Evolutionary conservation across 1,284 basidiomycete species (phyloP), one percentile per base, ranked within the genome.

Genomic region (Cutaneotrichosporon sp.): DNA sequence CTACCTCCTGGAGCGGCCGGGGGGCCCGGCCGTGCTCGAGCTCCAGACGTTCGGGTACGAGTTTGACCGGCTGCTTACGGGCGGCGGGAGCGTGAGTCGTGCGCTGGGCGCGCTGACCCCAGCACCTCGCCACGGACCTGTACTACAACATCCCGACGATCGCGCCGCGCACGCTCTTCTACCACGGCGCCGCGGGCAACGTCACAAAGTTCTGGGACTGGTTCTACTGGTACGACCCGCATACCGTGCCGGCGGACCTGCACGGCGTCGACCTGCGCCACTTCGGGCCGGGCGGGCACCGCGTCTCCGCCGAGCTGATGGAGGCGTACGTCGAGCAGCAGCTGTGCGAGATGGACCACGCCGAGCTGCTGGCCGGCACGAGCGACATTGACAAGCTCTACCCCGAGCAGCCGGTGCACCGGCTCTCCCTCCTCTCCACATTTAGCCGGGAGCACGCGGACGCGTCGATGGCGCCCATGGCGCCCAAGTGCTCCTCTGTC

Each of bases 121-220:
- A 73, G 72, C 71, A 76, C 54, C 53, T 64, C 47, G 74, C 73
- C 50, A 38, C 75, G 13, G 62, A 70, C 3, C 70, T 74, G 47
- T 75, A 61, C 57, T 78, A 78, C 64, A 75, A 78, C 56, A 61
- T 74, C 14, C 76, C 76, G 1, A 71, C 65, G 14, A 46, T 78
- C 10, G 72, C 73, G 20, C 52, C 73, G 10, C 69, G 74, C 49
- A 73, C 74, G 47, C 64, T 67, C 6, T 34, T 73, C 27, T 71
- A 64, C 16, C 56, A 68, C 6, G 52, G 68, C 11, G 34, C 55
- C 6, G 33, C 27, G 7, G 67, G 71, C 57, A 49, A 58, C 57
- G 4, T 27, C 36, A 53, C 38, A 20, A 52, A 45, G 54, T 55
- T 43, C 54, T 55, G 54, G 54, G 54, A 55, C 42, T 55, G 54